Evolutionary conservation across 257 asterid species (phyloP).

Genomic region (Capsicum baccatum): DNA sequence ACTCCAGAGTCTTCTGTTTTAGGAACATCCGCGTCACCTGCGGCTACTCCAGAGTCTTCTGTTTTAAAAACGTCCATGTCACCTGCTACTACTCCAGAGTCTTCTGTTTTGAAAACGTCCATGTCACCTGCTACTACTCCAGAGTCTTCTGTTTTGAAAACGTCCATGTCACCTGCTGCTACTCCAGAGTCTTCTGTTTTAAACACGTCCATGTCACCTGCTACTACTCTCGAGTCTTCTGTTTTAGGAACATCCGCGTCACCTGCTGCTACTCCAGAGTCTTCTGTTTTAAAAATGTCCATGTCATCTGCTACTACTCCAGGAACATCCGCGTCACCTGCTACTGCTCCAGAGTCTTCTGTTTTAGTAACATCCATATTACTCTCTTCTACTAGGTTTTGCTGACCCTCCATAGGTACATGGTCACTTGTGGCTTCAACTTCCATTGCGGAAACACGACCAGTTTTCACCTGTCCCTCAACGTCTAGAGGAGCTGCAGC

Average conservation of each 20-base stretch:
- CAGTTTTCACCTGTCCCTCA: neutral
- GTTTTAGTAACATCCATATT: neutral
- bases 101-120: neutral
- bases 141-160: too few species aligned
- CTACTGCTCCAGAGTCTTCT: slow-evolving; percentile 8
- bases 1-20: slow-evolving; percentile 9
- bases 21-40: too few species aligned
- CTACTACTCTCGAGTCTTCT: too few species aligned
- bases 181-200: neutral
- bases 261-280: neutral
- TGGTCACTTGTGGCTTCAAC: neutral
- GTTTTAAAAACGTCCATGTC: neutral
- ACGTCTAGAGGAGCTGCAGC: neutral
- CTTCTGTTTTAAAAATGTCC: slow-evolving; percentile 17
- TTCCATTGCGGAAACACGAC: neutral
- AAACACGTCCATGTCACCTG: too few species aligned
- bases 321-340: neutral
- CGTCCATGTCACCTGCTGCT: neutral
- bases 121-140: too few species aligned
- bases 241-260: too few species aligned
- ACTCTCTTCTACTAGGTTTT: neutral
- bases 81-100: slow-evolving; percentile 9
- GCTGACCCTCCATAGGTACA: slow-evolving; percentile 9
- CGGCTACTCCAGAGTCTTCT: neutral
- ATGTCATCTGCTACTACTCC: too few species aligned